phyloP scores from a whole-genome alignment of 2,329 filamentous ascomycete genomes.

The Fusarium denticulatum region DNA sequence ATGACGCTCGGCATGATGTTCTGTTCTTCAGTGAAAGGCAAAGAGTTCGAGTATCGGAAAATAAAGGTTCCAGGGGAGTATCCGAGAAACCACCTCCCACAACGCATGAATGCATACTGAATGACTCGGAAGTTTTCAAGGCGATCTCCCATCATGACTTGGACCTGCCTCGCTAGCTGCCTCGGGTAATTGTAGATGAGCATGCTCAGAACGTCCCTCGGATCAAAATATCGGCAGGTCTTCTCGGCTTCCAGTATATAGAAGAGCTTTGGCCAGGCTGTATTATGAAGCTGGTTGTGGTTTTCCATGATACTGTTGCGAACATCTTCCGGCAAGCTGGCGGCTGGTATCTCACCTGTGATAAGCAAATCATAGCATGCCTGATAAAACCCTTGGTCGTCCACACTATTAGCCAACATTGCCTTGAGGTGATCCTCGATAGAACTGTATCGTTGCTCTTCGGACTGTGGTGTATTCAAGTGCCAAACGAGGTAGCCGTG shows the following conservation, averaged over 20 bases:
- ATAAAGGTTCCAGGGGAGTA: conserved; percentile 33
- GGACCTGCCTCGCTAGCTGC: not conserved
- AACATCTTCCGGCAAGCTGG: not conserved
- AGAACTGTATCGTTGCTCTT: not conserved
- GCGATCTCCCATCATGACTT: not conserved
- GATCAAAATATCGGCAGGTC: not conserved
- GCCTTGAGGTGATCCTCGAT: not conserved
- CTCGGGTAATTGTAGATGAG: not conserved
- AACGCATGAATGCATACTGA: not conserved
- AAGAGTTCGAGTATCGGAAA: conserved; percentile 32
- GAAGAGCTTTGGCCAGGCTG: not conserved
- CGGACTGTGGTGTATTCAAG: not conserved
- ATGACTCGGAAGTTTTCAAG: not conserved
- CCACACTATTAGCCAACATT: not conserved
- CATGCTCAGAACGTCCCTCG: not conserved
- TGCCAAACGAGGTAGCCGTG: not conserved
- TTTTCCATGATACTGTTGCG: not conserved
- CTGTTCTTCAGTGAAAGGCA: not conserved
- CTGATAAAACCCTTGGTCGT: not conserved
- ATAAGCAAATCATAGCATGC: not conserved
- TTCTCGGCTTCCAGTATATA: not conserved
- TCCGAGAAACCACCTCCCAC: not conserved
- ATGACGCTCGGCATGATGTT: not conserved
- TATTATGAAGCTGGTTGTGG: not conserved
- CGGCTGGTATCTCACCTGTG: not conserved